These are phyloP conservation scores for Naganishia friedmannii DNA, from an alignment of 768 basidiomycete genomes.

Conservation along the genomic window DNA sequence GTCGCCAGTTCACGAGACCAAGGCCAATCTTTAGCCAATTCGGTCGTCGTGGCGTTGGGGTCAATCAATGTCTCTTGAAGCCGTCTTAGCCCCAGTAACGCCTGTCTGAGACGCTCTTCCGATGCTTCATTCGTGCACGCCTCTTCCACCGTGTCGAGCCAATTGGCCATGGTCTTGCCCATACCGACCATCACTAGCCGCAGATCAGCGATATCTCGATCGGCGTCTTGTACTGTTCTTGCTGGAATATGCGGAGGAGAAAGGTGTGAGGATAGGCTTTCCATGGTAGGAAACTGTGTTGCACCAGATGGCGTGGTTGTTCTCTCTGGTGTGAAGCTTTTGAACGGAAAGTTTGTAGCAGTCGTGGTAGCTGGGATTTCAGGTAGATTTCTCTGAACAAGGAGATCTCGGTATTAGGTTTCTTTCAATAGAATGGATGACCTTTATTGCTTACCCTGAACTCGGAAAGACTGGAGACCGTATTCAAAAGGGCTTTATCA, in stretches of 20 bases:
- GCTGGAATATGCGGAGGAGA: constrained; percentile 17
- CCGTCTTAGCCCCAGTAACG: constrained; percentile 41
- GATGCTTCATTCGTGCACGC: background rate
- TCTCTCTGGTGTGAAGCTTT: constrained; percentile 24
- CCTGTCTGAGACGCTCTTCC: constrained; percentile 17
- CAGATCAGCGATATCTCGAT: constrained; percentile 48
- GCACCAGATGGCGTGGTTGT: background rate
- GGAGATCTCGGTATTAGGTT: constrained; percentile 9
- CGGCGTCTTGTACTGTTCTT: constrained; percentile 41
- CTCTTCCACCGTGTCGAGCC: constrained; percentile 35
- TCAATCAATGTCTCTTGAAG: constrained; percentile 42
- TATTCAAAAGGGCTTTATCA: constrained; percentile 48
- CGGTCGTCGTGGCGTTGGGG: constrained; percentile 6
- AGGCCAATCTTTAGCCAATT: constrained; percentile 28
- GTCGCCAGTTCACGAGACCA: constrained; percentile 29
- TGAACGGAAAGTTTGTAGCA: constrained; percentile 57
- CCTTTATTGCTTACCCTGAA: constrained; percentile 38
- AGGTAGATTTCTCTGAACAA: constrained; percentile 74
- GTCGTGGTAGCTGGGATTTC: constrained; percentile 71
- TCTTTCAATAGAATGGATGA: background rate
- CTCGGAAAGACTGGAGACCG: constrained; percentile 42
- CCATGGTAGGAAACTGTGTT: constrained; percentile 22
- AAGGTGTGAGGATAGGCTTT: constrained; percentile 31
- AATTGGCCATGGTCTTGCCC: constrained; percentile 48
- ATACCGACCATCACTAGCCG: constrained; percentile 49